Evolutionary conservation across 2,329 filamentous ascomycete genomes (phyloP).

Genomic region (Ambrosiella beaveri): DNA sequence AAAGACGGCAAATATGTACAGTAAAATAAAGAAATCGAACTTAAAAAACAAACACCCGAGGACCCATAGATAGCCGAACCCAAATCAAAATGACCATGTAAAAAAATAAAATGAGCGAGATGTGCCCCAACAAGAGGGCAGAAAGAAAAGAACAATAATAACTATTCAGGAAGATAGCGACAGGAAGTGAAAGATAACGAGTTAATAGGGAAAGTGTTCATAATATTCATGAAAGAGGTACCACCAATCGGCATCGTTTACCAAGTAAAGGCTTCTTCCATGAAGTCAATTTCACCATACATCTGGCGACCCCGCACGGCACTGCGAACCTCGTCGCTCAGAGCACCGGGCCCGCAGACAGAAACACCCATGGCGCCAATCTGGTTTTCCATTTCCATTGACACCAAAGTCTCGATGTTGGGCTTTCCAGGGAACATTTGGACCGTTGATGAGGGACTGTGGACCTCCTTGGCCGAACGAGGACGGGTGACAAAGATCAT

Average conservation of each 20-base stretch:
- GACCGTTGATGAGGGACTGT: constrained; percentile 58
- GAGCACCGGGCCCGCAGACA: constrained; percentile 56
- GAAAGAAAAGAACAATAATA: background rate
- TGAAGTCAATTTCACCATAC: constrained; percentile 53
- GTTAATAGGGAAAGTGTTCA: background rate
- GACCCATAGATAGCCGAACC: background rate
- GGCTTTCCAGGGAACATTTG: constrained; percentile 73
- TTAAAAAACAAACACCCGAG: constrained; percentile 3
- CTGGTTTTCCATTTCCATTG: constrained; percentile 57
- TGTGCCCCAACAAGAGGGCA: background rate
- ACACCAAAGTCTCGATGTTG: constrained; percentile 54
- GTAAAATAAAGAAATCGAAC: background rate
- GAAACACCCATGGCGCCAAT: constrained; percentile 57
- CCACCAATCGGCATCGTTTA: constrained; percentile 17
- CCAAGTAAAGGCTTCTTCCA: constrained; percentile 60
- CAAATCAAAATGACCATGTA: background rate
- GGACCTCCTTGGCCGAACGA: constrained; percentile 62
- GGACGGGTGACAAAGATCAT: constrained; percentile 64
- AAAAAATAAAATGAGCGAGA: background rate
- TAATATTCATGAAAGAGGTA: background rate
- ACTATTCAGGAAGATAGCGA: background rate
- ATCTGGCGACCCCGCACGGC: constrained; percentile 49
- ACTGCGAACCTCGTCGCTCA: constrained; percentile 58
- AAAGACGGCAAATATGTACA: constrained; percentile 3
- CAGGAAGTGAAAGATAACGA: background rate